Evolutionary conservation across 768 basidiomycete genomes (phyloP).

Genomic region (Aureoboletus auriporus): DNA sequence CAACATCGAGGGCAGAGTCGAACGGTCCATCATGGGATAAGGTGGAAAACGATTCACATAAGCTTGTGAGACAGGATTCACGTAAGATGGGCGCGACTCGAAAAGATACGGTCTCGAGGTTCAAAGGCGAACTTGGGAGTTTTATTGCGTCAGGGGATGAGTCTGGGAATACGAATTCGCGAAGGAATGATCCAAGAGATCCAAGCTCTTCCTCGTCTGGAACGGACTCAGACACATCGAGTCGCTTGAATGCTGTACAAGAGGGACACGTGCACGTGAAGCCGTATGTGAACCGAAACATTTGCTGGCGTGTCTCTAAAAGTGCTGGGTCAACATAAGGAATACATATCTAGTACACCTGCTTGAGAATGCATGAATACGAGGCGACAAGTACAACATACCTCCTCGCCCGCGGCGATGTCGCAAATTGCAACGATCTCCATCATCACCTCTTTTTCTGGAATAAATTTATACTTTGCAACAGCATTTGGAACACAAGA

Average conservation of each 20-base stretch:
- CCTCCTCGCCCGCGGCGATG: conserved; percentile 63
- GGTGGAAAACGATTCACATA: conserved; percentile 63
- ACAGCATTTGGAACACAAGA: conserved; percentile 75
- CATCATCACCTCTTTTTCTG: conserved; percentile 44
- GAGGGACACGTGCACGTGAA: conserved; percentile 63
- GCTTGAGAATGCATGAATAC: neutral
- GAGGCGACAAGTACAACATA: conserved; percentile 20
- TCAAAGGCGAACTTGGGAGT: conserved; percentile 27
- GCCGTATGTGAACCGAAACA: conserved; percentile 60
- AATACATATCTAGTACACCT: conserved; percentile 54
- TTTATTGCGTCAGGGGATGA: conserved; percentile 13
- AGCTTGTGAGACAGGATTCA: conserved; percentile 51
- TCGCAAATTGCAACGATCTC: conserved; percentile 60
- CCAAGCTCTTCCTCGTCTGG: conserved; percentile 16
- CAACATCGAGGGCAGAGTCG: conserved; percentile 46
- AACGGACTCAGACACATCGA: conserved; percentile 40
- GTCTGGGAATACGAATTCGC: conserved; percentile 36
- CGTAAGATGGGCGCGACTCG: conserved; percentile 43
- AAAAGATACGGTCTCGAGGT: conserved; percentile 33
- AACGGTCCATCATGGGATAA: conserved; percentile 67
- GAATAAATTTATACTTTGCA: conserved; percentile 50
- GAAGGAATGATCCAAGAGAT: conserved; percentile 31
- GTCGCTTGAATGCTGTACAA: conserved; percentile 42
- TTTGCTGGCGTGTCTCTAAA: conserved; percentile 52
- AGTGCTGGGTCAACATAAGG: conserved; percentile 80